Evolutionary conservation across 345 rosid species (phyloP).

Genomic region (Boechera stricta): DNA sequence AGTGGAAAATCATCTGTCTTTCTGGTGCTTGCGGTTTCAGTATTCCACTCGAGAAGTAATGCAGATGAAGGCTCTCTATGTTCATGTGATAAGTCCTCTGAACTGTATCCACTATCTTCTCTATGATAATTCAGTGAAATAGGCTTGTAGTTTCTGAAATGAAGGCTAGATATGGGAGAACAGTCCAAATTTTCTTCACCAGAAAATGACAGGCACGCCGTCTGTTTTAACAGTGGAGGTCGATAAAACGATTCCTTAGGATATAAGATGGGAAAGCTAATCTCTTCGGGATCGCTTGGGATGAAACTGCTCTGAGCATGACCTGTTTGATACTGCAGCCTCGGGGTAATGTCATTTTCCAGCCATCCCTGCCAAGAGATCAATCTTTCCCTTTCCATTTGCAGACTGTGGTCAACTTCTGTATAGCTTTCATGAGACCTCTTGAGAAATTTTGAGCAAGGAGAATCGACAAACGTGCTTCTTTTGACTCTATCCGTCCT

Average conservation of each 20-base stretch:
- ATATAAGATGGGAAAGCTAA: conserved; percentile 41
- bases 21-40: conserved; percentile 33
- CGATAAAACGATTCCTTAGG: conserved; percentile 36
- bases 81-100: conserved; percentile 33
- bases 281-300: conserved; percentile 47
- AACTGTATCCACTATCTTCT: conserved; percentile 40
- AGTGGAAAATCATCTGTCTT: conserved; percentile 47
- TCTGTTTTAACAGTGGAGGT: conserved; percentile 43
- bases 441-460: conserved; percentile 41
- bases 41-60: conserved; percentile 58
- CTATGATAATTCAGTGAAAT: conserved; percentile 40
- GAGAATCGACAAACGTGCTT: conserved; percentile 40
- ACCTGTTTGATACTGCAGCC: conserved; percentile 45
- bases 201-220: conserved; percentile 1
- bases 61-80: conserved; percentile 40
- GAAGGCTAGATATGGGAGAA: conserved; percentile 34
- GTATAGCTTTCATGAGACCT: conserved; percentile 43
- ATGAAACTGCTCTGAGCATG: conserved; percentile 34
- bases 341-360: conserved; percentile 37
- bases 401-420: conserved; percentile 45
- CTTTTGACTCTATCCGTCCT: conserved; percentile 40
- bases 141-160: conserved; percentile 35
- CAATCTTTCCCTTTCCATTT: conserved; percentile 42
- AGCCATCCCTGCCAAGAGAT: conserved; percentile 46
- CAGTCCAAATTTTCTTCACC: conserved; percentile 32